A percentile compares a stretch with the other conserved stretches of the same genome.
These are phyloP conservation scores for Centrapalus pauciflorus DNA, from an alignment of 129 eudicot genomes.

Conservation along the genomic window DNA sequence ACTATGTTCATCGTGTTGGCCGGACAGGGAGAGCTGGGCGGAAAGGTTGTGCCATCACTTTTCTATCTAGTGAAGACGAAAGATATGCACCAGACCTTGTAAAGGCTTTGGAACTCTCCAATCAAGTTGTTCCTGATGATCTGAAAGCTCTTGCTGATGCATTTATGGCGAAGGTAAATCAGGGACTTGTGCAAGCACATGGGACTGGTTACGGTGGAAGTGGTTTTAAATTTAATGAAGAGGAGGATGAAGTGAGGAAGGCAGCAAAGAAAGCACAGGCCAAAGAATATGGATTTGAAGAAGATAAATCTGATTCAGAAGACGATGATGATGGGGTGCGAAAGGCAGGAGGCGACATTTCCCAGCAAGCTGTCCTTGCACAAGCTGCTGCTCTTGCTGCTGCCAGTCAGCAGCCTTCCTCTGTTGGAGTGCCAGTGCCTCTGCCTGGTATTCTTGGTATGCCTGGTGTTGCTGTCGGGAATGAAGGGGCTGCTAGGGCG, in stretches of 20 bases:
- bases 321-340: conserved; percentile 82
- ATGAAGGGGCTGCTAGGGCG: conserved; percentile 65
- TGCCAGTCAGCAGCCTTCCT: conserved; percentile 28
- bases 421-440: conserved; percentile 33
- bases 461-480: conserved; percentile 16
- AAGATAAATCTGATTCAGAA: conserved; percentile 81
- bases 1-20: conserved; percentile 79
- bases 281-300: conserved; percentile 80
- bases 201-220: conserved; percentile 84
- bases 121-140: conserved; percentile 71
- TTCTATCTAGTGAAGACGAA: conserved; percentile 58
- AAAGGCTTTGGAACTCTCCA: conserved; percentile 61
- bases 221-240: conserved; percentile 73
- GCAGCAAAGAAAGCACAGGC: conserved; percentile 97
- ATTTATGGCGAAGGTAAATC: conserved; percentile 70
- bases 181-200: conserved; percentile 76
- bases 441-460: conserved; percentile 31
- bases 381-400: conserved; percentile 43
- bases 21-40: conserved; percentile 77
- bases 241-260: conserved; percentile 74
- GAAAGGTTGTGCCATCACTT: conserved; percentile 66
- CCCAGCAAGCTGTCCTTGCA: conserved; percentile 46
- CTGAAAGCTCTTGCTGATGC: conserved; percentile 70
- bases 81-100: conserved; percentile 74
- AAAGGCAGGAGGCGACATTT: conserved; percentile 47